Percentiles rank a stretch among this genome's conserved stretches.
Evolutionary conservation across 495 filamentous ascomycete genomes (phyloP).

Genomic region (Aspergillus sclerotiicarbonarius): DNA sequence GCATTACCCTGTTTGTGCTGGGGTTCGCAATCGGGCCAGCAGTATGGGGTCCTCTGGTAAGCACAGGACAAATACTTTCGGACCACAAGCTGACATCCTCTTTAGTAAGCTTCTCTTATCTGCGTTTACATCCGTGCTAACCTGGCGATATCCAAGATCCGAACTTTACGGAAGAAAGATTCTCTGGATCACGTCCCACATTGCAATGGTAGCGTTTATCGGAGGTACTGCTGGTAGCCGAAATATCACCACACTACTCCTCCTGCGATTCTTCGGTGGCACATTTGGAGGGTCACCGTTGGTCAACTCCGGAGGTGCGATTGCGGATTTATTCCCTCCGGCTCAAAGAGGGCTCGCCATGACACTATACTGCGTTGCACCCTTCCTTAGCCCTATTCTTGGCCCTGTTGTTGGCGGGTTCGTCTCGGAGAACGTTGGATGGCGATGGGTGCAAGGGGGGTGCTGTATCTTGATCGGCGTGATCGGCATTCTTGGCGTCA

Average conservation of each 20-base stretch:
- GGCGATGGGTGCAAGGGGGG: constrained; percentile 37
- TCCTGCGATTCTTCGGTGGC: constrained; percentile 65
- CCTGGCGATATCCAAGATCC: constrained; percentile 27
- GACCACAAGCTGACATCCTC: no score
- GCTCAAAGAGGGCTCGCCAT: constrained; percentile 54
- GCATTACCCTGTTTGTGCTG: constrained; percentile 49
- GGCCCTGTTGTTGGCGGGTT: constrained; percentile 51
- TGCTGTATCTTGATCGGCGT: constrained; percentile 3
- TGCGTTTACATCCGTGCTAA: no score
- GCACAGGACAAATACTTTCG: no score
- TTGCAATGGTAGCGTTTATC: constrained; percentile 53
- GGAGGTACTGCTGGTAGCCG: constrained; percentile 54
- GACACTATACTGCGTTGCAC: constrained; percentile 50
- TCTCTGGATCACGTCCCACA: constrained; percentile 32
- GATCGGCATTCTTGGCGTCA: constrained; percentile 23
- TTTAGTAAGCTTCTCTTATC: no score
- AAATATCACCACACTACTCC: constrained; percentile 57
- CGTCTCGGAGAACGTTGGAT: constrained; percentile 46
- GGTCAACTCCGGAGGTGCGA: constrained; percentile 55
- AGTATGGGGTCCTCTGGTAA: constrained; percentile 21
- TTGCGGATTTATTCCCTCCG: constrained; percentile 59
- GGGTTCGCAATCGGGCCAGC: constrained; percentile 50
- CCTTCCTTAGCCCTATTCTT: constrained; percentile 56
- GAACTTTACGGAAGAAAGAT: constrained; percentile 48
- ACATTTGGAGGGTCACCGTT: constrained; percentile 60